Conservation (phyloP, 495 filamentous ascomycete species). For the Penicillium coffeae region DNA sequence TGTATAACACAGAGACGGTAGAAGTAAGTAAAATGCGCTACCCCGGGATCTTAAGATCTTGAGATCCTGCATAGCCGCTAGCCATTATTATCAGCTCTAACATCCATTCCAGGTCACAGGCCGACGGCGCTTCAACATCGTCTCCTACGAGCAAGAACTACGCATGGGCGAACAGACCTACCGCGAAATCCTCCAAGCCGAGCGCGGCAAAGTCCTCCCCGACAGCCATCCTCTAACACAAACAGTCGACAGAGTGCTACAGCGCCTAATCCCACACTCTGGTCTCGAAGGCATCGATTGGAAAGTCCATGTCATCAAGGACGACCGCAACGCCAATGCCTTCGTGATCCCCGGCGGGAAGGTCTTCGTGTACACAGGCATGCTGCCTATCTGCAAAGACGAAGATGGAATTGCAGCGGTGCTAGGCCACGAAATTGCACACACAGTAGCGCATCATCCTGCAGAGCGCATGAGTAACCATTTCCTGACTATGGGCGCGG, state of each 20-base stretch:
- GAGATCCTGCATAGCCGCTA: neutral
- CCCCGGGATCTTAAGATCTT: neutral
- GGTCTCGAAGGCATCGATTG: constrained; percentile 62
- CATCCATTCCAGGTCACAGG: constrained; percentile 50
- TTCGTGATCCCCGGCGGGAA: constrained; percentile 92
- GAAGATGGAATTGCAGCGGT: constrained; percentile 81
- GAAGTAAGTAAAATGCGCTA: constrained; percentile 44
- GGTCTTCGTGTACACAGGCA: constrained; percentile 87
- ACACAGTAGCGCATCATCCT: constrained; percentile 76
- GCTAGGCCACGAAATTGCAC: constrained; percentile 91
- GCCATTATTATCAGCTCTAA: no score
- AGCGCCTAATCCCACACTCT: constrained; percentile 64
- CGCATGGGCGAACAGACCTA: constrained; percentile 51
- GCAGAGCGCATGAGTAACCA: constrained; percentile 69
- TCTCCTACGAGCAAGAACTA: constrained; percentile 54
- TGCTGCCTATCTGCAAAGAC: constrained; percentile 65
- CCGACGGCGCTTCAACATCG: constrained; percentile 76
- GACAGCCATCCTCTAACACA: constrained; percentile 46
- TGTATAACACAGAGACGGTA: constrained; percentile 72
- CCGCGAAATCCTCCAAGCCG: constrained; percentile 46
- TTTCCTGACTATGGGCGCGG: constrained; percentile 51
- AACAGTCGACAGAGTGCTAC: constrained; percentile 65
- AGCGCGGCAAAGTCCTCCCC: constrained; percentile 46
- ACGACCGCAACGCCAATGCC: constrained; percentile 62
- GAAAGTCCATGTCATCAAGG: constrained; percentile 84